Evolutionary conservation across 331 rosid species (phyloP).

Genomic region (Pyracantha coccinea): DNA sequence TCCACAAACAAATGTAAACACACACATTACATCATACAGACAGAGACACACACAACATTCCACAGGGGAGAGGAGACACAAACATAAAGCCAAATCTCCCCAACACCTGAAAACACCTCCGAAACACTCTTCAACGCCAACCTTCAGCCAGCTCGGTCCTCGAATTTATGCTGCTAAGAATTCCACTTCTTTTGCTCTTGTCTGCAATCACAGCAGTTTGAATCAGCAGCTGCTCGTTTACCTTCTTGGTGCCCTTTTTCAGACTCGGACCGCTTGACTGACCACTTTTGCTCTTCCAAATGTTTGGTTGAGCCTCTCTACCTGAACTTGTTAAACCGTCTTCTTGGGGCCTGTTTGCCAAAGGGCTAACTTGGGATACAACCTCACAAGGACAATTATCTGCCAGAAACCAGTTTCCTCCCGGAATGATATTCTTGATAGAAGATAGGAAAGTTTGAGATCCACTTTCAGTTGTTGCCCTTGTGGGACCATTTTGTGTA

Average conservation of each 20-base stretch:
- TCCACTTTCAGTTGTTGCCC: constrained; percentile 26
- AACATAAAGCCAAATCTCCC: constrained; percentile 1
- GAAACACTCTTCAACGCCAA: constrained; percentile 62
- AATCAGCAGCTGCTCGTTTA: constrained; percentile 25
- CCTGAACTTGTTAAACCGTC: constrained; percentile 9
- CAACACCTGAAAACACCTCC: constrained; percentile 1
- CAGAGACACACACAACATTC: constrained; percentile 20
- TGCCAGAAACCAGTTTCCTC: constrained; percentile 43
- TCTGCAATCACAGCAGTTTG: constrained; percentile 34
- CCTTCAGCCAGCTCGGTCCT: constrained; percentile 76
- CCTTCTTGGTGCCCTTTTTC: constrained; percentile 34
- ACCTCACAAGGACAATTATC: constrained; percentile 62
- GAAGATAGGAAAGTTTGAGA: constrained; percentile 37
- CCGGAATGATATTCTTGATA: constrained; percentile 33
- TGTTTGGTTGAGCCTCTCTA: constrained; percentile 29
- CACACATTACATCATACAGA: constrained; percentile 24
- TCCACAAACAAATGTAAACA: constrained; percentile 28
- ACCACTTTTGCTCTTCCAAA: constrained; percentile 37
- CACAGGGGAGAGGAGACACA: constrained; percentile 23
- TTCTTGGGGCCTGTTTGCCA: constrained; percentile 43
- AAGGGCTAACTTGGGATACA: constrained; percentile 52
- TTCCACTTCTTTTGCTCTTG: constrained; percentile 45
- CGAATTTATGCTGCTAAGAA: constrained; percentile 59
- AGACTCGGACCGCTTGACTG: constrained; percentile 30
- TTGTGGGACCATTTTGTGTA: constrained; percentile 22